Evolutionary conservation across 1,139 yeast genomes (phyloP).

Genomic region (Lodderomyces beijingensis): DNA sequence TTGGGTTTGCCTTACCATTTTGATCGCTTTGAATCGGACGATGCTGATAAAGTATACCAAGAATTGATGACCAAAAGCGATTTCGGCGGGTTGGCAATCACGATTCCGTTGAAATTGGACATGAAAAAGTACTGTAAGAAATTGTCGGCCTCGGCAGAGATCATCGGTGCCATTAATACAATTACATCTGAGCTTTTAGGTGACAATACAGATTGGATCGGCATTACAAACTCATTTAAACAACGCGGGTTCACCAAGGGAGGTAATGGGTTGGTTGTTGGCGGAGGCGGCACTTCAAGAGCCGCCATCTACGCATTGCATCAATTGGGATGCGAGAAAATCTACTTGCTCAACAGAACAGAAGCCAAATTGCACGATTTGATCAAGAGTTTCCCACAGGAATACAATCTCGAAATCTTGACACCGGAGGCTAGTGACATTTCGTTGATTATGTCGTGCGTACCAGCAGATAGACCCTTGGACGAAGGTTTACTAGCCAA

Average conservation of each 20-base stretch:
- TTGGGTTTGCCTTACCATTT: slow-evolving; percentile 79
- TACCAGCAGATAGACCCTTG: slow-evolving; percentile 81
- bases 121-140: slow-evolving; percentile 63
- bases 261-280: slow-evolving; percentile 68
- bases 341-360: slow-evolving; percentile 83
- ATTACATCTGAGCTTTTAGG: slow-evolving; percentile 70
- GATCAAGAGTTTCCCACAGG: slow-evolving; percentile 55
- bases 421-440: slow-evolving; percentile 39
- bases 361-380: slow-evolving; percentile 57
- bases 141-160: slow-evolving; percentile 66
- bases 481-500: slow-evolving; percentile 48
- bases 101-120: slow-evolving; percentile 84
- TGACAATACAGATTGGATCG: slow-evolving; percentile 95
- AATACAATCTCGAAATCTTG: slow-evolving; percentile 55
- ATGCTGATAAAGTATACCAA: slow-evolving; percentile 48
- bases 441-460: slow-evolving; percentile 72
- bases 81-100: slow-evolving; percentile 88
- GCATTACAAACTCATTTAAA: slow-evolving; percentile 67
- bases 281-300: slow-evolving; percentile 97
- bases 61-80: slow-evolving; percentile 42
- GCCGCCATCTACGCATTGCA: slow-evolving; percentile 90
- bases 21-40: slow-evolving; percentile 61
- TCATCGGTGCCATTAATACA: slow-evolving; percentile 93
- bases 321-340: slow-evolving; percentile 69
- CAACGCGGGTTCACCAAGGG: slow-evolving; percentile 46